Conservation (phyloP, 331 rosid species). For the Saraca asoca region DNA sequence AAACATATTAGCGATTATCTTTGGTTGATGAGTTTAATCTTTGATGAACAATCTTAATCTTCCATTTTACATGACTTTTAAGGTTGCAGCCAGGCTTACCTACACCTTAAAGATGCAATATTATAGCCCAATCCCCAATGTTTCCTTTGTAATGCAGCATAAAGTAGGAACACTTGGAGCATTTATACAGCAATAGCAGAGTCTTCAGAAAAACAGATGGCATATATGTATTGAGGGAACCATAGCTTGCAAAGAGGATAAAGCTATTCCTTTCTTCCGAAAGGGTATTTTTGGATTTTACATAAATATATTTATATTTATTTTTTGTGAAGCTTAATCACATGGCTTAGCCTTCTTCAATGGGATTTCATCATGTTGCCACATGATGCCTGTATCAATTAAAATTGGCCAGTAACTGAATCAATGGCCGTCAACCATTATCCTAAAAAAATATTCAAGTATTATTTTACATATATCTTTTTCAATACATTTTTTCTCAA, state of each 20-base stretch:
- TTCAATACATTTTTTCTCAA: no score
- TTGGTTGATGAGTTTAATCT: background rate
- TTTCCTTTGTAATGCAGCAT: no score
- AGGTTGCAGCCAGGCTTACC: constrained; percentile 6
- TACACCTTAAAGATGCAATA: no score
- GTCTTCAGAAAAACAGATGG: background rate
- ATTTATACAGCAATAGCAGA: background rate
- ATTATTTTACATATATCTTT: no score
- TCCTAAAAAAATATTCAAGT: no score
- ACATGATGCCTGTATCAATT: no score
- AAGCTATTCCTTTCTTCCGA: constrained; percentile 1
- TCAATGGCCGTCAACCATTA: no score
- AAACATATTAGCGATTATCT: no score
- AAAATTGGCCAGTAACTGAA: no score
- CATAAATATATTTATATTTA: constrained; percentile 19
- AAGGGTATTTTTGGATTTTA: constrained; percentile 8
- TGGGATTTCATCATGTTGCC: background rate
- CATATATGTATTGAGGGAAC: background rate
- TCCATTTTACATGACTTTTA: constrained; percentile 4
- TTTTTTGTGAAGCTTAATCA: constrained; percentile 34
- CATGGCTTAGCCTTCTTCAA: constrained; percentile 28
- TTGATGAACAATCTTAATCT: constrained; percentile 11
- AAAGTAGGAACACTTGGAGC: background rate
- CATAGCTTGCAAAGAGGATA: constrained; percentile 17
- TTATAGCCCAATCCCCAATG: no score